A percentile compares a stretch with the other conserved stretches of the same genome.
phyloP scores from a whole-genome alignment of 1,139 yeast genomes.

The Tardiomyces blankii region DNA sequence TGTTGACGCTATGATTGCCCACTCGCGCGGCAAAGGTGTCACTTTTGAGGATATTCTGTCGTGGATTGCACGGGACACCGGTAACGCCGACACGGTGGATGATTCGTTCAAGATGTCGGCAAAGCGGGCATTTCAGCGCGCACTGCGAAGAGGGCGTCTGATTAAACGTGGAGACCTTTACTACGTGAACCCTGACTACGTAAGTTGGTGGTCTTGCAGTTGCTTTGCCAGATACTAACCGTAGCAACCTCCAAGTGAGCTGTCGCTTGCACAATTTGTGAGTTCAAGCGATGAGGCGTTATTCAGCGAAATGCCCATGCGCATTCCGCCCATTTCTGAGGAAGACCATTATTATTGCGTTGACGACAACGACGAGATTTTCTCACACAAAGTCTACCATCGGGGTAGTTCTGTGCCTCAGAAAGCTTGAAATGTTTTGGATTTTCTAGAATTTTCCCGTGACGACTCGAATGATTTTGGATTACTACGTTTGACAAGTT shows the following conservation, averaged over 20 bases:
- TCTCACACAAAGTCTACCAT: slow-evolving; percentile 16
- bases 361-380: slow-evolving; percentile 26
- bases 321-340: slow-evolving; percentile 24
- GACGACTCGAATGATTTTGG: too few relatives aligned
- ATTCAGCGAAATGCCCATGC: slow-evolving; percentile 25
- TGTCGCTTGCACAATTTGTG: slow-evolving; percentile 24
- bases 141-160: slow-evolving; percentile 25
- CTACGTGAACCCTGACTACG: slow-evolving; percentile 21
- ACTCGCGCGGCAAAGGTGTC: slow-evolving; percentile 25
- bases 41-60: slow-evolving; percentile 25
- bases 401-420: neutral
- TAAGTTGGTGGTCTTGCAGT: neutral
- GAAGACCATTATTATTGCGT: slow-evolving; percentile 22
- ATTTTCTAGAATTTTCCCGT: too few relatives aligned
- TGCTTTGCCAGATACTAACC: neutral
- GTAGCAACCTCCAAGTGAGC: slow-evolving; percentile 25
- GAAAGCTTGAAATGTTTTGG: neutral
- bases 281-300: slow-evolving; percentile 29
- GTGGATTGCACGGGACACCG: slow-evolving; percentile 23
- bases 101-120: slow-evolving; percentile 27
- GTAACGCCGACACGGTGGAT: slow-evolving; percentile 21
- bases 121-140: slow-evolving; percentile 28
- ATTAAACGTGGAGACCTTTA: slow-evolving; percentile 21
- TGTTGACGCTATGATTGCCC: slow-evolving; percentile 24
- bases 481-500: too few relatives aligned